A percentile compares a stretch with the other conserved stretches of the same genome.
Conservation (phyloP, 78 protist species). For the Dictyostelium purpureum region DNA sequence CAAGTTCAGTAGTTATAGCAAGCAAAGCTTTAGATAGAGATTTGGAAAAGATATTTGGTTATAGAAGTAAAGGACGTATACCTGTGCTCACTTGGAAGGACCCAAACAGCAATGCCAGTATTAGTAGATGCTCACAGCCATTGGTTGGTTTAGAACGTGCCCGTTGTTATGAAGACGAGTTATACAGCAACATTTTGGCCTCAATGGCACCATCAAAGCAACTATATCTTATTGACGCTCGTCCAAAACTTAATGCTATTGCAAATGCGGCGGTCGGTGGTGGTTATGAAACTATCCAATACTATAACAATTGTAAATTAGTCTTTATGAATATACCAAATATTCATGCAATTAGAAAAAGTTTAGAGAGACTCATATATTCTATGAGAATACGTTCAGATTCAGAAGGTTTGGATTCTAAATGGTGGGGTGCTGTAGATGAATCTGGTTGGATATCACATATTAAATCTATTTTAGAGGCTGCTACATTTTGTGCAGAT, state of each 20-base stretch:
- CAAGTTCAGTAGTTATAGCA: constrained; percentile 22
- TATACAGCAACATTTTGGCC: not conserved
- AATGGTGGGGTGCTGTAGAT: not conserved
- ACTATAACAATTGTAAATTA: constrained; percentile 68
- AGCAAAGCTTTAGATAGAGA: not conserved
- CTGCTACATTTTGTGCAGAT: constrained; percentile 46
- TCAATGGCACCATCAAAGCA: not conserved
- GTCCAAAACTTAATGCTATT: constrained; percentile 90
- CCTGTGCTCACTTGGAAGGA: constrained; percentile 86
- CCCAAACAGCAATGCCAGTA: not conserved
- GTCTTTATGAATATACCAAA: constrained; percentile 88
- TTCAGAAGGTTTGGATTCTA: not conserved
- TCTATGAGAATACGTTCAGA: not conserved
- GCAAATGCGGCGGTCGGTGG: constrained; percentile 66
- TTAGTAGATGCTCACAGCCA: constrained; percentile 83
- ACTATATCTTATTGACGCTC: constrained; percentile 84
- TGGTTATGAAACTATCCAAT: constrained; percentile 81
- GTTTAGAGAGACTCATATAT: constrained; percentile 4
- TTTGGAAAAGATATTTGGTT: constrained; percentile 59
- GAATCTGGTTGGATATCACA: constrained; percentile 62
- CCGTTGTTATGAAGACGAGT: constrained; percentile 56
- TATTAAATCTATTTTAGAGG: not conserved
- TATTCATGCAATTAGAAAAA: constrained; percentile 92
- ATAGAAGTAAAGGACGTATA: constrained; percentile 84
- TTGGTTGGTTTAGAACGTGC: constrained; percentile 64